These are phyloP conservation scores for Hypomontagnella submonticulosa DNA, from an alignment of 495 filamentous ascomycete genomes.

Conservation along the genomic window DNA sequence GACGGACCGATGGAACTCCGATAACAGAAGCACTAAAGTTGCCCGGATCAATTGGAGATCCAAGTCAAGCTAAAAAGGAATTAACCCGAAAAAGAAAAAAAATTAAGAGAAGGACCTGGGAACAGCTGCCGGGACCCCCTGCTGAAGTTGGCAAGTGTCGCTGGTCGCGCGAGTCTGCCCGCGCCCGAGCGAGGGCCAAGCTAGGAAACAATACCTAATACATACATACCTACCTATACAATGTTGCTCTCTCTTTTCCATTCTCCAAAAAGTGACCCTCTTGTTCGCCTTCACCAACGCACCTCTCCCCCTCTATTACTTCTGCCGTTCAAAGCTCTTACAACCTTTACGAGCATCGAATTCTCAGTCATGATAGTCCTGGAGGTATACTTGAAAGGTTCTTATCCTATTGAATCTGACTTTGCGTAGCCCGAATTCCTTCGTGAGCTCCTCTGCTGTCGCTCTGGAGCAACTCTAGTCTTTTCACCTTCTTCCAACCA, in stretches of 20 bases:
- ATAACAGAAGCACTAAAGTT: background rate
- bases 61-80: conserved; percentile 20
- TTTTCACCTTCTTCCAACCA: conserved; percentile 34
- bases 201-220: conserved; percentile 41
- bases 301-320: conserved; percentile 34
- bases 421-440: conserved; percentile 39
- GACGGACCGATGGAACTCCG: conserved; percentile 36
- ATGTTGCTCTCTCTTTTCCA: conserved; percentile 30
- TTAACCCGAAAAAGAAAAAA: conserved; percentile 33
- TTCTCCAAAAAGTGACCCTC: conserved; percentile 45
- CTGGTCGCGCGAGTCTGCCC: conserved; percentile 45
- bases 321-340: conserved; percentile 11
- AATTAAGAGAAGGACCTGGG: conserved; percentile 23
- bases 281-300: conserved; percentile 43
- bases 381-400: conserved; percentile 38
- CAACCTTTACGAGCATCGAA: conserved; percentile 31
- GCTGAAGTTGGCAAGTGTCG: conserved; percentile 9
- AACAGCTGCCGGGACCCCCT: background rate
- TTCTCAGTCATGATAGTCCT: conserved; percentile 47
- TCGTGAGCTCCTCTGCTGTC: conserved; percentile 33
- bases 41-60: conserved; percentile 40
- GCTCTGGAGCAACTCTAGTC: conserved; percentile 29
- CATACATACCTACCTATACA: no score
- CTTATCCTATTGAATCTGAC: conserved; percentile 40
- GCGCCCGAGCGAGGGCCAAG: conserved; percentile 42